phyloP scores from a whole-genome alignment of 2,329 filamentous ascomycete genomes.

The Phyllosticta citriasiana region DNA sequence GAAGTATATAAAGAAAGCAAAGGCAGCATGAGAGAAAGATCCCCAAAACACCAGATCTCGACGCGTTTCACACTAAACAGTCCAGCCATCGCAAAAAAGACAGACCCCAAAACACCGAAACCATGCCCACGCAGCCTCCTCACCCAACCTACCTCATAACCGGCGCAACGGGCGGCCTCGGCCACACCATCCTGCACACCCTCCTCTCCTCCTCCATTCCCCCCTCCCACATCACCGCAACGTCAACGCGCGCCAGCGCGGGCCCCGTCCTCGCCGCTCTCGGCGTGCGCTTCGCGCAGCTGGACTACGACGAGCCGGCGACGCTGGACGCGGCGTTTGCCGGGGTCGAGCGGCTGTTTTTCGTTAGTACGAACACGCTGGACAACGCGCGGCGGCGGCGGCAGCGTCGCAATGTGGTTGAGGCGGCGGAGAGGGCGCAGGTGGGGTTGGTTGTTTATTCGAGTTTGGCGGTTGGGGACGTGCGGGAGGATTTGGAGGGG shows the following conservation, averaged over 20 bases:
- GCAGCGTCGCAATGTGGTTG: conserved; percentile 39
- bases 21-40: no score
- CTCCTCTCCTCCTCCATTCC: conserved; percentile 33
- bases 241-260: conserved; percentile 40
- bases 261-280: conserved; percentile 33
- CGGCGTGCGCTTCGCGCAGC: conserved; percentile 42
- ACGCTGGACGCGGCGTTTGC: conserved; percentile 38
- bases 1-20: no score
- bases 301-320: conserved; percentile 40
- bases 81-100: background rate
- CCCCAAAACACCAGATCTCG: no score
- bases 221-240: conserved; percentile 31
- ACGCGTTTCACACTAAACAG: background rate
- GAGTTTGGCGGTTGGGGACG: conserved; percentile 43
- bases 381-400: conserved; percentile 33
- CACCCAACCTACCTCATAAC: conserved; percentile 14
- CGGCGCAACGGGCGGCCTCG: conserved; percentile 39
- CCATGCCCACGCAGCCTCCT: background rate
- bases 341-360: conserved; percentile 42
- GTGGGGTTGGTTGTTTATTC: conserved; percentile 50
- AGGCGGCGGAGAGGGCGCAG: conserved; percentile 42
- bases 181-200: conserved; percentile 35
- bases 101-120: background rate
- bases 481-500: conserved; percentile 12
- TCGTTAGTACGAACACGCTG: conserved; percentile 46